These are phyloP conservation scores for Beverwykella pulmonaria DNA, from an alignment of 495 filamentous ascomycete species.

Conservation along the genomic window DNA sequence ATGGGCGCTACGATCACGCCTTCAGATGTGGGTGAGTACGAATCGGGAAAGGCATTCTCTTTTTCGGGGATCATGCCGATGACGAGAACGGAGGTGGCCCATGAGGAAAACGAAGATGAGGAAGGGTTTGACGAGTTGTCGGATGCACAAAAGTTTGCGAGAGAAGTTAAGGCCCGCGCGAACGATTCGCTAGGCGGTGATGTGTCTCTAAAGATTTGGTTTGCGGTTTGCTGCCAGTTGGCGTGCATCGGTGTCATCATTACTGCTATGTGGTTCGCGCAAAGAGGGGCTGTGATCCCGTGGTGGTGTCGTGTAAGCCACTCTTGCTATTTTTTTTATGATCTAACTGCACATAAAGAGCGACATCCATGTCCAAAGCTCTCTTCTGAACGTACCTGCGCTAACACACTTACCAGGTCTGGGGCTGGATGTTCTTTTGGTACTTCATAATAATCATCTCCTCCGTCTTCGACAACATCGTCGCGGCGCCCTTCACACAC, in stretches of 20 bases:
- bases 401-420: slow-evolving; percentile 6
- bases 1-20: slow-evolving; percentile 35
- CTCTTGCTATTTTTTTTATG: neutral
- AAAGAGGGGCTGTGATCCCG: slow-evolving; percentile 22
- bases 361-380: too few species aligned
- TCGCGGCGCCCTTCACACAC: slow-evolving; percentile 25
- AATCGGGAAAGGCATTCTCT: slow-evolving; percentile 10
- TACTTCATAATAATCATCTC: slow-evolving; percentile 31
- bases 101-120: neutral
- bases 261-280: slow-evolving; percentile 26
- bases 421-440: slow-evolving; percentile 39
- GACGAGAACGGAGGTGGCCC: neutral
- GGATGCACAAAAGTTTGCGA: slow-evolving; percentile 1
- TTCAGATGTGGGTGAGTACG: slow-evolving; percentile 21
- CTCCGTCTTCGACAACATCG: slow-evolving; percentile 31
- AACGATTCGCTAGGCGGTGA: slow-evolving; percentile 9
- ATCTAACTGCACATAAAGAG: too few species aligned
- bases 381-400: neutral
- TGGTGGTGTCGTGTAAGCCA: slow-evolving; percentile 39
- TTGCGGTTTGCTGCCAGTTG: slow-evolving; percentile 11
- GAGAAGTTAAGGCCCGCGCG: neutral
- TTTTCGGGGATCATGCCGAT: slow-evolving; percentile 26
- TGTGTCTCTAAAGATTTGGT: slow-evolving; percentile 13
- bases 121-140: neutral
- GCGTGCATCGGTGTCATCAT: slow-evolving; percentile 11